Base-by-base conservation (phyloP, 345 rosid genomes). In the Microthlaspi erraticum region DNA sequence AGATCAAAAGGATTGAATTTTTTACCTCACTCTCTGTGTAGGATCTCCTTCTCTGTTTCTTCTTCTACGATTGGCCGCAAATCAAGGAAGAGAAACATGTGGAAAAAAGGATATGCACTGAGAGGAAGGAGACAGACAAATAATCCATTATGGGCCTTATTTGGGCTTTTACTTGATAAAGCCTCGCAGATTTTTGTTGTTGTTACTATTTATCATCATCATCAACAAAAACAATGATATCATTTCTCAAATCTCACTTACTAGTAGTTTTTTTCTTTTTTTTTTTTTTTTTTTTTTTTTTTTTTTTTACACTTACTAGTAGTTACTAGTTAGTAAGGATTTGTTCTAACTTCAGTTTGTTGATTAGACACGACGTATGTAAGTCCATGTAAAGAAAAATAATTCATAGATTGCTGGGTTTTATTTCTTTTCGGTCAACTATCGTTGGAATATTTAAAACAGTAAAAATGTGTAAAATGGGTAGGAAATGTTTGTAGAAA, bases 61-160 rank as follows among this genome's bases (percentile, higher is more conserved):
- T 72, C 48, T 46, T 65, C 45, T 32, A 23, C 48, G 72, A 26
- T 51, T 60, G 73, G 55, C 63, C 56, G 62, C 64, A 52, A 67
- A 60, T 42, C 57, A 33, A 51, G 78, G 62, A 60, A 60, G 72
- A 41, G 68, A 66, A 59, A 12, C 78, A 42, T 67, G 11, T 50
- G 33, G 23, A 41, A 38, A 53, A 18, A 32, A 43, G 43, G 71
- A 73, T 73, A 56, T 73, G 36, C 66, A 10, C 17, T 0, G 60
- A 12, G 23, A 39, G 0, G 29, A 0, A 6, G 2, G 9, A 46
- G 7, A 23, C n/a, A 60, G 4, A 48, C 34, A 26, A 10, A 10
- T 5, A 13, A 17, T 41, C 48, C 7, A 13, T 31, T 48, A 57
- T 50, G 69, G 68, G 63, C 63, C 52, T 66, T 34, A 50, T 59